These are phyloP conservation scores for Lepidium aucheri DNA, from an alignment of 345 rosid genomes.

Conservation along the genomic window DNA sequence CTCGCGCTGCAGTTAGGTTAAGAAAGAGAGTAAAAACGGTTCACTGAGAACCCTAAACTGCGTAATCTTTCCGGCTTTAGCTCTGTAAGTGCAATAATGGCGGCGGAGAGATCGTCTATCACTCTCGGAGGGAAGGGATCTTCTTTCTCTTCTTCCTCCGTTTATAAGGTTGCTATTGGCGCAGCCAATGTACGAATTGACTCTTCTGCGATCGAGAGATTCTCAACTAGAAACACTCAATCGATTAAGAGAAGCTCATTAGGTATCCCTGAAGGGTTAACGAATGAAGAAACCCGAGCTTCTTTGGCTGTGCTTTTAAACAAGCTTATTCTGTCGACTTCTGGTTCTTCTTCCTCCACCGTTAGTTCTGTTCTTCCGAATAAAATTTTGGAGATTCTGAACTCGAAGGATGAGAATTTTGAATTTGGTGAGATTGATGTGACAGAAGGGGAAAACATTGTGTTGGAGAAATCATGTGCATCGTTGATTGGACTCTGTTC, in stretches of 20 bases:
- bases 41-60: background rate
- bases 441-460: conserved; percentile 35
- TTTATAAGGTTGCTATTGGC: conserved; percentile 39
- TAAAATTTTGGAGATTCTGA: conserved; percentile 29
- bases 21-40: background rate
- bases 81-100: conserved; percentile 5
- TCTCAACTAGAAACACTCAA: conserved; percentile 23
- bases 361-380: conserved; percentile 36
- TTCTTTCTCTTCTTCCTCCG: conserved; percentile 40
- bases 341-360: conserved; percentile 18
- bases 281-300: conserved; percentile 41
- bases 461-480: conserved; percentile 33
- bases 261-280: conserved; percentile 19
- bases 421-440: conserved; percentile 26
- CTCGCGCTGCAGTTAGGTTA: background rate
- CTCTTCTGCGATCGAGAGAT: conserved; percentile 45
- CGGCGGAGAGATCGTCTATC: conserved; percentile 32
- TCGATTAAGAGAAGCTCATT: background rate
- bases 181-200: conserved; percentile 41
- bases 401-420: conserved; percentile 12
- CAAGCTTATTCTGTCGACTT: conserved; percentile 40
- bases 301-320: conserved; percentile 43
- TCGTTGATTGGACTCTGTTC: conserved; percentile 46
- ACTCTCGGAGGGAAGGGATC: conserved; percentile 54
- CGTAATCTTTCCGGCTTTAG: background rate